Percentiles rank a stretch among this genome's conserved stretches.
Evolutionary conservation across 2,329 filamentous ascomycete species (phyloP).

Genomic region (Chalara sp.): DNA sequence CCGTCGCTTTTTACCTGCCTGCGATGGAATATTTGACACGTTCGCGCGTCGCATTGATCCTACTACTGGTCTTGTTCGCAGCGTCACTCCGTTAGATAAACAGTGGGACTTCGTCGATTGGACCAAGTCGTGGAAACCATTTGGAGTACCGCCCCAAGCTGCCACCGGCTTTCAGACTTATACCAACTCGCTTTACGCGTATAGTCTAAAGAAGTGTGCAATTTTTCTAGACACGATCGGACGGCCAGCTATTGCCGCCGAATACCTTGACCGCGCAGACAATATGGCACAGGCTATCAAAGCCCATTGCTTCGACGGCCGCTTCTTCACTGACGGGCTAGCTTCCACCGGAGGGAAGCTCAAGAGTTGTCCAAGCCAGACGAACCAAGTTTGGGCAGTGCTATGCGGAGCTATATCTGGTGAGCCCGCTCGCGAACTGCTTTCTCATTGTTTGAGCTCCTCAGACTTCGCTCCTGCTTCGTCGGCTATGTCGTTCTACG

Average conservation of each 20-base stretch:
- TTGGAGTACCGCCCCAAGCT: conserved; percentile 2
- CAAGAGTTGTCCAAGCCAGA: background rate
- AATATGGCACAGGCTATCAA: background rate
- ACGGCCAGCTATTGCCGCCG: background rate
- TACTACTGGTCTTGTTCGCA: background rate
- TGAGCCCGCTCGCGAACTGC: background rate
- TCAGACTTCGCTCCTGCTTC: background rate
- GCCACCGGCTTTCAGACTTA: conserved; percentile 2
- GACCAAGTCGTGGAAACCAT: conserved; percentile 2
- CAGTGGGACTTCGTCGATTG: conserved; percentile 5
- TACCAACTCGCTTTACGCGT: background rate
- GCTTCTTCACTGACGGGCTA: background rate
- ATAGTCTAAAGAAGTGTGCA: background rate
- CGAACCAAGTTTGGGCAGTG: background rate
- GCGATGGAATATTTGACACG: background rate
- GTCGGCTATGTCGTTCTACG: background rate
- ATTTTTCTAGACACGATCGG: background rate
- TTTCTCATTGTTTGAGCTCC: background rate
- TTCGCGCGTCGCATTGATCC: background rate
- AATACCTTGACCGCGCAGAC: background rate
- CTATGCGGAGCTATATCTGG: background rate
- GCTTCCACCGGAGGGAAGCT: background rate
- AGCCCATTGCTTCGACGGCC: background rate
- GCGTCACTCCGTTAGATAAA: background rate
- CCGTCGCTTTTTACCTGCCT: background rate